A percentile compares a stretch with the other conserved stretches of the same genome.
Evolutionary conservation across 2,329 filamentous ascomycete species (phyloP).

Genomic region (Botrytis deweyae): DNA sequence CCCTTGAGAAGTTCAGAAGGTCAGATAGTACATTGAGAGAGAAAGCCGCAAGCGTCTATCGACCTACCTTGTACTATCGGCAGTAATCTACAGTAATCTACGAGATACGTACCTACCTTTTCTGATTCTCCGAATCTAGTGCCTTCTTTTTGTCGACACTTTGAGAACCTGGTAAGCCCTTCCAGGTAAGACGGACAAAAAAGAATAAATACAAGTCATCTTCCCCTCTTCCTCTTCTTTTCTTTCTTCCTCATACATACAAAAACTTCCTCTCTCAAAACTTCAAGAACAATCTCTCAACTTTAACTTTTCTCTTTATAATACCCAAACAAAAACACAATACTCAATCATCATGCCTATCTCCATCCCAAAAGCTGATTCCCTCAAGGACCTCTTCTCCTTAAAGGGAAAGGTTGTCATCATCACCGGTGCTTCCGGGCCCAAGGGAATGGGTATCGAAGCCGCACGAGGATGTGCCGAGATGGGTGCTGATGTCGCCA

Average conservation of each 20-base stretch:
- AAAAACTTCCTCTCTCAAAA: neutral
- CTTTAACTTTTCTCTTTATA: neutral
- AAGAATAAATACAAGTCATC: conserved; percentile 3
- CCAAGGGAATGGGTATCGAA: conserved; percentile 67
- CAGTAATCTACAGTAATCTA: neutral
- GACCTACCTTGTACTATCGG: too few species aligned
- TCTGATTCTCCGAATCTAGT: neutral
- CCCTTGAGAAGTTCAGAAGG: neutral
- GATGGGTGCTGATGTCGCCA: conserved; percentile 62
- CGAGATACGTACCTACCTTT: neutral
- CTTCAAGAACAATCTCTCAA: neutral
- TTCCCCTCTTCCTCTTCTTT: neutral
- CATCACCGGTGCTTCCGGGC: conserved; percentile 62
- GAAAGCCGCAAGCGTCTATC: neutral
- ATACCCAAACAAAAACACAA: neutral
- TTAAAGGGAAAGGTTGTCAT: conserved; percentile 61
- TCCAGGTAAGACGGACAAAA: neutral
- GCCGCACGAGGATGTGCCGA: conserved; percentile 64
- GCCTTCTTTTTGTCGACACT: neutral
- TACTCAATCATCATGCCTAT: conserved; percentile 51
- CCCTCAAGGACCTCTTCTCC: conserved; percentile 61
- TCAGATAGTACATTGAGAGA: neutral
- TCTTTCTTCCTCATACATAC: neutral
- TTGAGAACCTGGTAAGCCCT: neutral
- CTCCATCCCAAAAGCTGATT: conserved; percentile 54